Conservation (phyloP, 1,284 basidiomycete genomes). For the Golubevia pallescens region DNA sequence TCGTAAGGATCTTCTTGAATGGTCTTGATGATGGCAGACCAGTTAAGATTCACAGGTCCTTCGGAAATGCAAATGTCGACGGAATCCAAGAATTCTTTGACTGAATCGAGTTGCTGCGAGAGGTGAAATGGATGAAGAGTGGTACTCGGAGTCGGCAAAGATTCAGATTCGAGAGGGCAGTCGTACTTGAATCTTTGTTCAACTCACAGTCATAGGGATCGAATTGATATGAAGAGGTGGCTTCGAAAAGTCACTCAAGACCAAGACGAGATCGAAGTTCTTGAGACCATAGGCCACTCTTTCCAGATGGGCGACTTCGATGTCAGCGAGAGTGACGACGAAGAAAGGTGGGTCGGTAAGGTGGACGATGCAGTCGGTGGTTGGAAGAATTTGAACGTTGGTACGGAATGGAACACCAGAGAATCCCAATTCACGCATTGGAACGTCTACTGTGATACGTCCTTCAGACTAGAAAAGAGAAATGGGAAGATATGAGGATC, state of each 20-base stretch:
- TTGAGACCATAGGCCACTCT: slow-evolving; percentile 95
- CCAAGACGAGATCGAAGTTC: slow-evolving; percentile 95
- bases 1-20: slow-evolving; percentile 93
- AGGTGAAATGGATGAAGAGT: background rate
- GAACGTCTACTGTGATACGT: slow-evolving; percentile 89
- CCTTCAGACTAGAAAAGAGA: slow-evolving; percentile 68
- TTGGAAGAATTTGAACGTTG: slow-evolving; percentile 91
- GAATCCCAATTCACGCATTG: slow-evolving; percentile 96
- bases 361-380: slow-evolving; percentile 95
- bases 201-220: slow-evolving; percentile 72
- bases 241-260: slow-evolving; percentile 95
- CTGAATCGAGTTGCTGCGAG: slow-evolving; percentile 80
- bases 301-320: slow-evolving; percentile 95
- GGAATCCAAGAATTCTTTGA: slow-evolving; percentile 98
- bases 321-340: slow-evolving; percentile 90
- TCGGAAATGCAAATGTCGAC: slow-evolving; percentile 96
- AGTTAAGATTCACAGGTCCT: slow-evolving; percentile 96
- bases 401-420: slow-evolving; percentile 96
- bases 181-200: background rate
- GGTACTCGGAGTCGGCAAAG: background rate
- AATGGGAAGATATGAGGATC: background rate
- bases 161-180: background rate
- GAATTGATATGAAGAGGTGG: slow-evolving; percentile 92
- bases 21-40: slow-evolving; percentile 82
- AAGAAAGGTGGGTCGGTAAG: slow-evolving; percentile 95